A percentile compares a stretch with the other conserved stretches of the same genome.
Conservation (phyloP, 345 rosid species). For the Euphorbia lathyris region DNA sequence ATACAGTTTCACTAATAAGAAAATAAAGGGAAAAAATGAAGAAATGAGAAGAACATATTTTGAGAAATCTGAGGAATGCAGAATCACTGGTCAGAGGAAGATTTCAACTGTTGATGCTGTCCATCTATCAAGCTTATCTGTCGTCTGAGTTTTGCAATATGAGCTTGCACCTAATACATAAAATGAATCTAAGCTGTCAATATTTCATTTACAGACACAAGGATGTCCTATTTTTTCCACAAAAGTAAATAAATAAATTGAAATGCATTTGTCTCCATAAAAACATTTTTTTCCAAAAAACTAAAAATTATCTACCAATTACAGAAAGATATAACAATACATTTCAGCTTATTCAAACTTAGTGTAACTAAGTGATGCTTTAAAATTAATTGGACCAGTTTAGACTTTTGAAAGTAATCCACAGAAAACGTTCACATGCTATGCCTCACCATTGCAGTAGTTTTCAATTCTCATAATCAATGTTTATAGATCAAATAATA, state of each 20-base stretch:
- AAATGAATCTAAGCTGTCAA: slow-evolving; percentile 11
- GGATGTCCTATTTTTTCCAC: background rate
- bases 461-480: background rate
- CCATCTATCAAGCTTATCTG: slow-evolving; percentile 36
- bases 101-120: slow-evolving; percentile 56
- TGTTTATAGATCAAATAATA: background rate
- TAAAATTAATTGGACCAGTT: background rate
- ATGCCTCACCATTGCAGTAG: background rate
- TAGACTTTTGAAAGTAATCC: background rate
- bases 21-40: background rate
- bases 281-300: background rate
- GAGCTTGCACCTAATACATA: slow-evolving; percentile 29
- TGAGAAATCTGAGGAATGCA: slow-evolving; percentile 11
- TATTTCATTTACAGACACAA: background rate
- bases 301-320: slow-evolving; percentile 2
- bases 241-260: background rate
- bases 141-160: slow-evolving; percentile 30
- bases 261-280: background rate
- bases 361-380: slow-evolving; percentile 2
- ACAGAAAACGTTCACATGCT: background rate
- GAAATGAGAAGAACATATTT: slow-evolving; percentile 8
- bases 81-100: slow-evolving; percentile 51
- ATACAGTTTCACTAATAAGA: slow-evolving; percentile 3
- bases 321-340: background rate
- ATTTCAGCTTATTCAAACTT: background rate